Evolutionary conservation across 2,329 filamentous ascomycete genomes (phyloP), one percentile per base, ranked within the genome.

Genomic region (Nemania sp.): DNA sequence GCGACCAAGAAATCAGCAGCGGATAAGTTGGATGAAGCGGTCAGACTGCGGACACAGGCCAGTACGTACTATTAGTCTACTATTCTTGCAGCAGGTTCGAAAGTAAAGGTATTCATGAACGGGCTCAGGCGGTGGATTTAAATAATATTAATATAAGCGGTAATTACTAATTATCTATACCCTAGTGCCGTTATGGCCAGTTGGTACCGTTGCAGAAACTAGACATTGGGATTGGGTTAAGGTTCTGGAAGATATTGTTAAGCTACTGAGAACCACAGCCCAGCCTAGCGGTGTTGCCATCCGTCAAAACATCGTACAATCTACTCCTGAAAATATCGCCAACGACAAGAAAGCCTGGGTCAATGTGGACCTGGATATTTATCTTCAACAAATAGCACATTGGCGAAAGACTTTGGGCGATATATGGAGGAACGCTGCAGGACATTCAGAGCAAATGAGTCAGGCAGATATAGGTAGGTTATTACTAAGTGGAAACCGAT

Each of bases 201-300:
- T 2, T 43, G 22, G 8, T 53, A 45, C 53, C 4, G 32, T 15
- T 5, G 62, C 62, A 11, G 54, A n/a, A 15, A 0, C 1, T 2
- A 27, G 11, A 27, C 62, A 64, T 35, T 35, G n/a, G 26, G 15
- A 58, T 0, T 59, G 62, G 54, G 53, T 64, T 1, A 5, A 27
- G 7, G 47, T 35, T 15, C 54, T 64, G 3, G 15, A 53, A 5
- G 7, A 4, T 5, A 64, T 53, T 3, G 11, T 22, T 41, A 3
- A 2, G 18, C 11, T 62, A 5, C 26, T 62, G 20, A n/a, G 8
- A 53, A 32, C 49, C 45, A 10, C n/a, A 6, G 6, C 3, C 1
- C 5, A 1, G 0, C 1, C 5, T 3, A 1, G 2, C 7, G 15
- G 13, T 3, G 8, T n/a, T 13, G 15, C 3, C 0, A 2, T 1